Base-by-base conservation (phyloP, 345 rosid species). In the Trapa bicornis region DNA sequence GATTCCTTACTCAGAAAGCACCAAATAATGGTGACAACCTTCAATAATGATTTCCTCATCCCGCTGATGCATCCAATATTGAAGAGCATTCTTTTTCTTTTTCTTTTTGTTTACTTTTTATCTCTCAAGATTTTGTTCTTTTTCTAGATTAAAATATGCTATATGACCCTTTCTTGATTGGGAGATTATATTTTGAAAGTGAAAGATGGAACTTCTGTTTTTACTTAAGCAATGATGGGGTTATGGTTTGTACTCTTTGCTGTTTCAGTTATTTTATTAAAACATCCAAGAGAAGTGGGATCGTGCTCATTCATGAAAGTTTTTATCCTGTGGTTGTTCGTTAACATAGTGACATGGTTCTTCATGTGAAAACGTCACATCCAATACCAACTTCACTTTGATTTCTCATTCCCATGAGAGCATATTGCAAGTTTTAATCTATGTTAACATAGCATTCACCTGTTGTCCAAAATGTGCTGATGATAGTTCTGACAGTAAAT, bases 371-470 rank as follows among this genome's bases (percentile, higher is more conserved):
- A 67, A 37, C n/a, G 36, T 33, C 36, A 41, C 35, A 56, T 66
- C 35, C 48, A 38, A 47, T 54, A 37, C 15, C 47, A 38, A 38
- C 38, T 38, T 67, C 17, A 32, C 48, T 54, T 67, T 53, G 64
- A n/a, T 69, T 61, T 60, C 29, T 22, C 14, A 33, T 47, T 29
- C 42, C 32, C 29, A 36, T 62, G 17, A 54, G 32, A 54, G 72
- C 47, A 47, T 29, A 22, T 65, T 45, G 48, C 62, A 61, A 37
- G 0, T 35, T 65, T 72, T 3, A 63, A 45, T 14, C 39, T 22
- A 68, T 13, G 69, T 68, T 58, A 58, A 11, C 37, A 39, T 35
- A 4, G 17, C 35, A 72, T 69, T 70, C 68, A 65, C 56, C 58
- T 53, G 16, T 5, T 32, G 29, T 53, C 17, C 17, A 22, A 54